Evolutionary conservation across 305 asterid genomes (phyloP).

Genomic region (Fraxinus floribunda): DNA sequence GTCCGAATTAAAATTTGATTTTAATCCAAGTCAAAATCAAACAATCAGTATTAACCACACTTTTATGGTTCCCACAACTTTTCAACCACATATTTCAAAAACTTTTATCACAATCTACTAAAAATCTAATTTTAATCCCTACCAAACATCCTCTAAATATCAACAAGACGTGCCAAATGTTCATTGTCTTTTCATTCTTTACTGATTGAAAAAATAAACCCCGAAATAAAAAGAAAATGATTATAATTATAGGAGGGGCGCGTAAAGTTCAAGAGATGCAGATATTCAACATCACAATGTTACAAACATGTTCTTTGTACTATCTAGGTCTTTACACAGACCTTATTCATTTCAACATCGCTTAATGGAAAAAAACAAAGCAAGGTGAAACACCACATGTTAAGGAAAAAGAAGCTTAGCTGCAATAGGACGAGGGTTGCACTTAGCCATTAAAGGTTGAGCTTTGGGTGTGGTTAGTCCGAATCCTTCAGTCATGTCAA

Average conservation of each 20-base stretch:
- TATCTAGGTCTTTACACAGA: not conserved
- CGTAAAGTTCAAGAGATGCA: not conserved
- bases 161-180: not conserved
- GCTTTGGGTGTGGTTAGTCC: constrained; percentile 21
- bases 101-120: too few species aligned
- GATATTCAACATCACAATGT: not conserved
- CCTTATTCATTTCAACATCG: too few species aligned
- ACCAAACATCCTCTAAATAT: too few species aligned
- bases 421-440: constrained; percentile 22
- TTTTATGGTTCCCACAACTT: too few species aligned
- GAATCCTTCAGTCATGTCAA: constrained; percentile 12
- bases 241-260: not conserved
- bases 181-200: not conserved
- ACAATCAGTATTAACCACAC: too few species aligned
- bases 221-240: not conserved
- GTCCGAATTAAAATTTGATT: too few species aligned
- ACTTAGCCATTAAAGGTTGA: constrained; percentile 27
- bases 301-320: not conserved
- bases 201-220: not conserved
- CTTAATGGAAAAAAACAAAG: too few species aligned
- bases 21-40: too few species aligned
- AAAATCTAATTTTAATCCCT: too few species aligned
- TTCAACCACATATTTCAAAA: too few species aligned
- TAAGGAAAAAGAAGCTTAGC: constrained; percentile 18
- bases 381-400: too few species aligned